These are phyloP conservation scores for Saccharum hybrid DNA, from an alignment of 202 grass and related monocot genomes.

Conservation along the genomic window DNA sequence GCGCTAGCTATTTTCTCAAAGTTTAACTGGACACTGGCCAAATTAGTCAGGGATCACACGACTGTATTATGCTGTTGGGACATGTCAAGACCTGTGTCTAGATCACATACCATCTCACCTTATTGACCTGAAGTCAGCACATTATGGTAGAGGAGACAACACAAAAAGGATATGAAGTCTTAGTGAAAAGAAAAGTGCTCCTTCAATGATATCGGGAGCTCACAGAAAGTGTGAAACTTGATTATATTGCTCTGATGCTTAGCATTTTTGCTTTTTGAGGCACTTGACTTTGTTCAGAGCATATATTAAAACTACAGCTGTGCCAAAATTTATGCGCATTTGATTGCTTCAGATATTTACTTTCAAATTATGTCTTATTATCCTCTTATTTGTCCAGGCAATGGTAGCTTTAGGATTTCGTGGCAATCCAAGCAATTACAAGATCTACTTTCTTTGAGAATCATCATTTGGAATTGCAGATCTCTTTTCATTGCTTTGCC, in stretches of 20 bases:
- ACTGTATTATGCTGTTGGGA: neutral
- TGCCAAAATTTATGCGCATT: neutral
- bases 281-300: neutral
- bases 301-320: neutral
- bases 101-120: neutral
- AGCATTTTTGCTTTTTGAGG: conserved; percentile 24
- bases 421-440: conserved; percentile 75
- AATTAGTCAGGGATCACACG: neutral
- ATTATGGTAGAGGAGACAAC: neutral
- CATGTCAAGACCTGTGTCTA: conserved; percentile 15
- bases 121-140: neutral
- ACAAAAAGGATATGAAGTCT: neutral
- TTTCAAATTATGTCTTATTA: neutral
- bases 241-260: conserved; percentile 25
- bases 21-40: conserved; percentile 1
- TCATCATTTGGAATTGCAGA: conserved; percentile 77
- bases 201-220: neutral
- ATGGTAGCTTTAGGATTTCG: conserved; percentile 94
- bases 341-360: neutral
- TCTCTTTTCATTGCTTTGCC: conserved; percentile 76
- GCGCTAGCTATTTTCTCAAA: neutral
- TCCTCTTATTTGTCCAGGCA: conserved; percentile 53
- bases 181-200: neutral
- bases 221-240: conserved; percentile 31
- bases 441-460: conserved; percentile 79